Evolutionary conservation across 352 stramenopile genomes (phyloP).

Genomic region (Thalassiosira mediterranea): DNA sequence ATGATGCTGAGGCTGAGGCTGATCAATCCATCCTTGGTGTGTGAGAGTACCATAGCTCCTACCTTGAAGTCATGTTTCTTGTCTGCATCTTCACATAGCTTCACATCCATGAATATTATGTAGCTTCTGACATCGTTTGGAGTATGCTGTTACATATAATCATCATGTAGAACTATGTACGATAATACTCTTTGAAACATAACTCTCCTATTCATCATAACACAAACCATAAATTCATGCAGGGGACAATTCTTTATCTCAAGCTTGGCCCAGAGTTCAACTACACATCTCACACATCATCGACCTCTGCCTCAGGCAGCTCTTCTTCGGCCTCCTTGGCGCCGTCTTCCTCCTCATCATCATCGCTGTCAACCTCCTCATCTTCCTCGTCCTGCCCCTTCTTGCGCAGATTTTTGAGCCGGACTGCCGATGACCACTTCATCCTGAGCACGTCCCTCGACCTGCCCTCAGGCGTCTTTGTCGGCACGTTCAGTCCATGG

Average conservation of each 20-base stretch:
- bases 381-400: not conserved
- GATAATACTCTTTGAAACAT: not conserved
- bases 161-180: not conserved
- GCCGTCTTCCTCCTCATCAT: not conserved
- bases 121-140: too few species aligned
- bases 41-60: not conserved
- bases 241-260: too few species aligned
- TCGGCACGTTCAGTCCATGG: slow-evolving; percentile 1
- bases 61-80: not conserved
- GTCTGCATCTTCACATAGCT: not conserved
- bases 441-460: not conserved
- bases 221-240: too few species aligned
- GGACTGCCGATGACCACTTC: not conserved
- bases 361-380: not conserved
- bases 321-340: not conserved
- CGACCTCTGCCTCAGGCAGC: not conserved
- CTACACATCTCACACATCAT: too few species aligned
- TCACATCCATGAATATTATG: too few species aligned
- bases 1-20: not conserved
- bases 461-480: not conserved
- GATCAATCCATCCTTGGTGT: not conserved
- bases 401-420: too few species aligned
- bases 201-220: slow-evolving; percentile 3
- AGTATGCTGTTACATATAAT: too few species aligned
- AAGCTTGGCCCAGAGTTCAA: too few species aligned